Evolutionary conservation across 2,329 filamentous ascomycete genomes (phyloP), one percentile per base, ranked within the genome.

Genomic region (Xylariaceae sp.): DNA sequence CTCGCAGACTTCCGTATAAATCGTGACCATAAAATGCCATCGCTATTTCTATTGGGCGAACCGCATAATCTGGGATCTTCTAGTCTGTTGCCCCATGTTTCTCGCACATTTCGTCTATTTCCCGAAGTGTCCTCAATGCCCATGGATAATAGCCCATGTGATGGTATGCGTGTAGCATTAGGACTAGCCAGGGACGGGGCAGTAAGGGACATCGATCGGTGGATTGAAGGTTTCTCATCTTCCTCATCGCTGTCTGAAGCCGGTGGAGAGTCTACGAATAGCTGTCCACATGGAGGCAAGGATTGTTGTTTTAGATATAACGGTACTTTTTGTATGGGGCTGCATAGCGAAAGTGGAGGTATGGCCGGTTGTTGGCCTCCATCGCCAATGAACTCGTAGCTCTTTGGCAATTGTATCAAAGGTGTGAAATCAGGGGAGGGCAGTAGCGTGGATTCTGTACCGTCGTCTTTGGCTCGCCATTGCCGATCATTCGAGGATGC

Each of bases 1-100:
- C 69, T 68, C 6, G 58, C 50, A 15, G 67, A 64, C 26, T 63
- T 69, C 41, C 61, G 60, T 29, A 68, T 32, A 6, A 62, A 46
- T 9, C 41, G 61, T 15, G 62, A 46, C 40, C 45, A 57, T 24
- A 54, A 50, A 3, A 57, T 30, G 29, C 32, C 40, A 20, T 54
- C 49, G 43, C 48, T 47, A 50, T 50, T 47, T 6, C 48, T 53
- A 10, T 41, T 33, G 1, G 35, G 21, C 11, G 36, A 39, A n/a
- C 13, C 33, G 2, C 35, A 27, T 5, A 47, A 29, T 3, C 23
- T 44, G 3, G 61, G 61, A 36, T 70, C 67, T 26, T 56, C 46
- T 8, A 36, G 26, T 33, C 61, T 61, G n/a, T 43, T 53, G 4
- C 64, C 62, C 63, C 67, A 66, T 13, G 67, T 65, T 55, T 68